Percentiles rank a stretch among this genome's conserved stretches.
Conservation (phyloP, 495 filamentous ascomycete genomes). For the Aspergillus sparsus region DNA sequence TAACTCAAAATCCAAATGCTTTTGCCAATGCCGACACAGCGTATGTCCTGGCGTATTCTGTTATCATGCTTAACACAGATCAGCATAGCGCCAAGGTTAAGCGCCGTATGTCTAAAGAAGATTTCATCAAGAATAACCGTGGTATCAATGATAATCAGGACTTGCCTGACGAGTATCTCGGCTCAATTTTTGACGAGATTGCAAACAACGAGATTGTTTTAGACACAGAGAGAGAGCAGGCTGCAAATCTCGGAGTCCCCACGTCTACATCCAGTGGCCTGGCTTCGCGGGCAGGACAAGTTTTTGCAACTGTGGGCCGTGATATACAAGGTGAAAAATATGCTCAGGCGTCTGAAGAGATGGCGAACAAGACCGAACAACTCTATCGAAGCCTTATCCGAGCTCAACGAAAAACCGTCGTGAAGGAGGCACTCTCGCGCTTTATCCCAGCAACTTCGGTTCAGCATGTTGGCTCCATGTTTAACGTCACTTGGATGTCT, state of each 20-base stretch:
- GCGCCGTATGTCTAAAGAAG: slow-evolving; percentile 85
- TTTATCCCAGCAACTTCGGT: slow-evolving; percentile 92
- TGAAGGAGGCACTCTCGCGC: slow-evolving; percentile 65
- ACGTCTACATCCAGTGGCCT: slow-evolving; percentile 63
- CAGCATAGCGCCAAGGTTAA: slow-evolving; percentile 88
- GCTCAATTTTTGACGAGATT: slow-evolving; percentile 91
- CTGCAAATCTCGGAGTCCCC: slow-evolving; percentile 67
- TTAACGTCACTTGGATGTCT: slow-evolving; percentile 99
- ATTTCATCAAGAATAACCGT: slow-evolving; percentile 98
- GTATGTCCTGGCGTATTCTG: slow-evolving; percentile 93
- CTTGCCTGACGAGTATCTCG: slow-evolving; percentile 88
- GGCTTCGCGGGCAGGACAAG: slow-evolving; percentile 84
- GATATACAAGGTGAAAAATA: slow-evolving; percentile 93
- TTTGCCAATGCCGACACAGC: slow-evolving; percentile 98
- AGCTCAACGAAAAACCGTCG: slow-evolving; percentile 75
- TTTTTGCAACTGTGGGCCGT: slow-evolving; percentile 83
- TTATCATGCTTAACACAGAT: slow-evolving; percentile 96
- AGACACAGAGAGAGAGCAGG: slow-evolving; percentile 83
- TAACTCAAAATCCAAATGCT: slow-evolving; percentile 91
- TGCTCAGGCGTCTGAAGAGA: slow-evolving; percentile 91
- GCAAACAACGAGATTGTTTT: slow-evolving; percentile 89
- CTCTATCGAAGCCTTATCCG: slow-evolving; percentile 87
- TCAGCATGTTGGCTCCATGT: slow-evolving; percentile 97
- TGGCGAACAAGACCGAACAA: slow-evolving; percentile 84
- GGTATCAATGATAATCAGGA: slow-evolving; percentile 98